Percentiles rank a stretch among this genome's conserved stretches.
Evolutionary conservation across 805 yeast species (phyloP).

Genomic region (Saturnispora ahearnii): DNA sequence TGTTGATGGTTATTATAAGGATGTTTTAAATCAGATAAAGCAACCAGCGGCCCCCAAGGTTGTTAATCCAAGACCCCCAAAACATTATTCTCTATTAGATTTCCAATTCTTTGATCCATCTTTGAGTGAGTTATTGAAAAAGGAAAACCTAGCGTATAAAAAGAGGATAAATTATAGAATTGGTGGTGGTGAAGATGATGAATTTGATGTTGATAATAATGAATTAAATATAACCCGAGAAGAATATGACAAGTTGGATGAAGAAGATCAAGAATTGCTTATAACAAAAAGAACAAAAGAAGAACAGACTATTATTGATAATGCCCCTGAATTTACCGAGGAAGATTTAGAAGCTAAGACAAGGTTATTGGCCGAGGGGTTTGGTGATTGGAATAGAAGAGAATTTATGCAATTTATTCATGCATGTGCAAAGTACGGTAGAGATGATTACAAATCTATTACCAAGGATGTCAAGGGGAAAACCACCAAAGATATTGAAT

Average conservation of each 20-base stretch:
- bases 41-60: slow-evolving; percentile 30
- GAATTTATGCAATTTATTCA: slow-evolving; percentile 68
- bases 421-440: slow-evolving; percentile 59
- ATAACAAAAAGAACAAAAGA: slow-evolving; percentile 31
- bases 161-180: slow-evolving; percentile 51
- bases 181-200: slow-evolving; percentile 45
- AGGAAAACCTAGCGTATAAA: slow-evolving; percentile 58
- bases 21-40: slow-evolving; percentile 38
- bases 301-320: slow-evolving; percentile 48
- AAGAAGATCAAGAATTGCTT: slow-evolving; percentile 18
- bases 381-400: slow-evolving; percentile 62
- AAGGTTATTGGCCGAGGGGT: slow-evolving; percentile 45
- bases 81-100: slow-evolving; percentile 53
- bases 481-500: slow-evolving; percentile 47
- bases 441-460: slow-evolving; percentile 41
- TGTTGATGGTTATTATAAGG: slow-evolving; percentile 68
- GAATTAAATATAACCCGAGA: slow-evolving; percentile 26
- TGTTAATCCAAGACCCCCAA: slow-evolving; percentile 50
- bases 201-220: slow-evolving; percentile 37
- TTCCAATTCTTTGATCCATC: slow-evolving; percentile 63
- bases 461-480: slow-evolving; percentile 49
- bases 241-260: slow-evolving; percentile 22
- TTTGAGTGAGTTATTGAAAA: slow-evolving; percentile 43
- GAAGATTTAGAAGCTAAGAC: slow-evolving; percentile 52
- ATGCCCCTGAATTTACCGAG: slow-evolving; percentile 49